Conservation (phyloP, 208 protist species). For the Trypanosoma congolense region DNA sequence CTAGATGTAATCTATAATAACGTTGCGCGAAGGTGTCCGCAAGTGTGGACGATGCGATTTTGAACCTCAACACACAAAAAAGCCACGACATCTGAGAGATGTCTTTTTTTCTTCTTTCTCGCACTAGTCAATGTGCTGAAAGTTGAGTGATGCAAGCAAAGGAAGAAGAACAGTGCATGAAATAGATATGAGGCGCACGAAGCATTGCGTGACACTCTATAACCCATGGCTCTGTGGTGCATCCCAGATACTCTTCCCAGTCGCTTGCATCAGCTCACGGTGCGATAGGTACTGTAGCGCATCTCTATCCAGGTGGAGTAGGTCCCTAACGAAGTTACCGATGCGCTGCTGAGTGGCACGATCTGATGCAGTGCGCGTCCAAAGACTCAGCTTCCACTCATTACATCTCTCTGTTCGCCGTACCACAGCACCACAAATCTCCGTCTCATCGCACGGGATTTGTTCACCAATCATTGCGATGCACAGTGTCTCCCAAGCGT, state of each 20-base stretch:
- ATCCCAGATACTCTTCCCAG: constrained; percentile 28
- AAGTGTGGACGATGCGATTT: too few species aligned
- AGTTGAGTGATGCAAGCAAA: too few species aligned
- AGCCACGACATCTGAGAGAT: too few species aligned
- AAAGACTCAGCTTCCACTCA: constrained; percentile 83
- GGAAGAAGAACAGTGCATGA: too few species aligned
- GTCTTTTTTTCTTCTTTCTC: too few species aligned
- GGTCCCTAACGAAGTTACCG: constrained; percentile 44
- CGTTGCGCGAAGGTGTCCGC: too few species aligned
- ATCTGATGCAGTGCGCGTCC: constrained; percentile 78
- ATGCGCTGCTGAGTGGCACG: constrained; percentile 55
- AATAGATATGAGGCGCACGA: too few species aligned
- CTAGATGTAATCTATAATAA: too few species aligned
- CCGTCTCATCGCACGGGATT: constrained; percentile 67
- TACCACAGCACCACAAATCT: constrained; percentile 81
- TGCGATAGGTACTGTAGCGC: constrained; percentile 60
- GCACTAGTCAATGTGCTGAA: too few species aligned
- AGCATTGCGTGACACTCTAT: too few species aligned
- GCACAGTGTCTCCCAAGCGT: constrained; percentile 71
- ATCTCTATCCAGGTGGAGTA: constrained; percentile 42
- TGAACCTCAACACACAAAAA: too few species aligned
- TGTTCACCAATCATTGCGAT: constrained; percentile 79
- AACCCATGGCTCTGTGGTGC: constrained; percentile 46
- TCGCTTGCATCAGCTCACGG: constrained; percentile 75
- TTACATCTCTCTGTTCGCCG: constrained; percentile 38